Conservation (phyloP, 176 grass and related monocot genomes). For the Olyra latifolia region DNA sequence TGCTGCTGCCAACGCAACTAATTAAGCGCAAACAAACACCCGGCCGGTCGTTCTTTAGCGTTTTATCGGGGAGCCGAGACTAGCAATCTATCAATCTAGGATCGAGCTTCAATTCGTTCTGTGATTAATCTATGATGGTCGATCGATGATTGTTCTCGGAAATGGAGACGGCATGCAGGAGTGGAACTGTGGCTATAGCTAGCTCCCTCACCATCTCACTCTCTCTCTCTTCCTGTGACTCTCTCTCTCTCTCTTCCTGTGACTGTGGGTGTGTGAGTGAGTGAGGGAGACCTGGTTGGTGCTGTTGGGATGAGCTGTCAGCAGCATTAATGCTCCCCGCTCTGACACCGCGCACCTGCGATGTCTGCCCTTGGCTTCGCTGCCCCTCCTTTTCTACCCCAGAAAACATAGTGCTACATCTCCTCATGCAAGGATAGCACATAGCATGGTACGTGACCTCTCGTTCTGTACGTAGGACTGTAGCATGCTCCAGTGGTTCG, state of each 20-base stretch:
- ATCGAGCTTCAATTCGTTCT: slow-evolving; percentile 17
- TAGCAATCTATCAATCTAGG: slow-evolving; percentile 2
- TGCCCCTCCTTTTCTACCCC: slow-evolving; percentile 3
- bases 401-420: not conserved
- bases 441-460: no score
- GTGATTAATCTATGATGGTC: slow-evolving; percentile 40
- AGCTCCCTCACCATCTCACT: not conserved
- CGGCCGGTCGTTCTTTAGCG: slow-evolving; percentile 21
- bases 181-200: not conserved
- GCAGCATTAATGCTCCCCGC: slow-evolving; percentile 82
- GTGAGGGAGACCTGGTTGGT: slow-evolving; percentile 53
- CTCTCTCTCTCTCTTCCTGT: not conserved
- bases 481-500: no score
- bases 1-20: not conserved
- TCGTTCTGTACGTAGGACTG: no score
- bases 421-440: not conserved
- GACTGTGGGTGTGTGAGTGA: slow-evolving; percentile 26
- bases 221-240: not conserved
- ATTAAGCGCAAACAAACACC: not conserved
- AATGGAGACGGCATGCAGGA: slow-evolving; percentile 35
- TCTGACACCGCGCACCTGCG: slow-evolving; percentile 68
- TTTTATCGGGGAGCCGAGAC: not conserved
- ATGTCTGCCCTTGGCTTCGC: slow-evolving; percentile 50
- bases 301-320: slow-evolving; percentile 78
- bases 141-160: slow-evolving; percentile 39